Evolutionary conservation across 768 basidiomycete genomes (phyloP).

Genomic region (Clathrus columnatus): DNA sequence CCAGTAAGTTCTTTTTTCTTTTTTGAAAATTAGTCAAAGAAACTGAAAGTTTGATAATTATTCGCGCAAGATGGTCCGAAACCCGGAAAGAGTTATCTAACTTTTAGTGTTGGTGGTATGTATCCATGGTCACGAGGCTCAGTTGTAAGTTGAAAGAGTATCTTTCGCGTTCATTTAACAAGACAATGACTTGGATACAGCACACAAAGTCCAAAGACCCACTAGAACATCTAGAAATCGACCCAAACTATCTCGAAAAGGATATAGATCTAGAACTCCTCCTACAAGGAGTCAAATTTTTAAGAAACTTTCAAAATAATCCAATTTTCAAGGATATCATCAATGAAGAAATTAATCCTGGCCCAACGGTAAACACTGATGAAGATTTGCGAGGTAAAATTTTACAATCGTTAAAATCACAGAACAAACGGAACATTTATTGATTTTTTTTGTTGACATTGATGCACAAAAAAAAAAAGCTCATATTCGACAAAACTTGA

Average conservation of each 20-base stretch:
- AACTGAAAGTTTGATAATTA: background rate
- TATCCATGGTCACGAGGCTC: slow-evolving; percentile 41
- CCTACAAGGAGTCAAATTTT: slow-evolving; percentile 26
- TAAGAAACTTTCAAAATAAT: slow-evolving; percentile 18
- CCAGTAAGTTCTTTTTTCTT: background rate
- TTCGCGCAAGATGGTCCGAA: slow-evolving; percentile 8
- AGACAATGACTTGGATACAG: background rate
- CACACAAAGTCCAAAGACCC: slow-evolving; percentile 26
- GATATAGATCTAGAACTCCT: slow-evolving; percentile 23
- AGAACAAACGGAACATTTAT: no score
- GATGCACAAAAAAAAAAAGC: no score
- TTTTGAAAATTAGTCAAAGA: no score
- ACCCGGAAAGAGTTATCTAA: slow-evolving; percentile 35
- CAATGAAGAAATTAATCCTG: slow-evolving; percentile 8
- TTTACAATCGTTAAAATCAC: no score
- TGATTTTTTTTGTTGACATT: background rate
- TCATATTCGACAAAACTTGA: background rate
- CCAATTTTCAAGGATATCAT: slow-evolving; percentile 24
- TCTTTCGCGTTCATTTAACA: background rate
- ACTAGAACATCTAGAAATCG: slow-evolving; percentile 26
- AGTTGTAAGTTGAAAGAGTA: slow-evolving; percentile 21
- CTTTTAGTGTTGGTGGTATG: slow-evolving; percentile 29
- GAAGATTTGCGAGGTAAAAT: slow-evolving; percentile 22
- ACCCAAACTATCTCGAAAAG: slow-evolving; percentile 34
- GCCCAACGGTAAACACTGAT: slow-evolving; percentile 18